phyloP scores from a whole-genome alignment of 441 rosid species.

The Hura crepitans region DNA sequence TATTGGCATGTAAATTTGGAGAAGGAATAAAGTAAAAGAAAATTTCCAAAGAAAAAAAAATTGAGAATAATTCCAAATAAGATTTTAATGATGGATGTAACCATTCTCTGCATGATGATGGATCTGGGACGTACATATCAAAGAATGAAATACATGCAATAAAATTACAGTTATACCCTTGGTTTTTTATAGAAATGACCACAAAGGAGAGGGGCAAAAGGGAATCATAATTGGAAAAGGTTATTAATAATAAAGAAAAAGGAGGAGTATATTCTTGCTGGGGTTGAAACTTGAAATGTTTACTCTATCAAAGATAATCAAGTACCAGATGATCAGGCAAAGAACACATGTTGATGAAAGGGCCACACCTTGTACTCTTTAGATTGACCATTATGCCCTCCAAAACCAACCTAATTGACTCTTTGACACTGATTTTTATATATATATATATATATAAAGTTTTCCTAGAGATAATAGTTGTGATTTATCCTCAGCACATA shows the following conservation, averaged over 20 bases:
- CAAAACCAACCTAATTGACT: background rate
- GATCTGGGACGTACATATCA: background rate
- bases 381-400: background rate
- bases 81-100: background rate
- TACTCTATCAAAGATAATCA: background rate
- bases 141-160: slow-evolving; percentile 3
- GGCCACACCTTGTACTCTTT: background rate
- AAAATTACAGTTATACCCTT: slow-evolving; percentile 9
- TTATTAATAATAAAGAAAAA: background rate
- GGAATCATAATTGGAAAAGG: background rate
- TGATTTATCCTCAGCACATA: background rate
- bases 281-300: background rate
- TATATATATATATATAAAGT: no score
- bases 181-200: background rate
- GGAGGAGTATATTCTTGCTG: background rate
- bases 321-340: background rate
- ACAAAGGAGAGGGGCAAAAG: background rate
- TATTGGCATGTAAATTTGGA: slow-evolving; percentile 3
- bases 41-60: background rate
- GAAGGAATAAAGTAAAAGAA: slow-evolving; percentile 2
- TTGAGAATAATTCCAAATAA: no score
- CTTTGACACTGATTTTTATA: background rate
- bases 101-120: slow-evolving; percentile 2
- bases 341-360: slow-evolving; percentile 5
- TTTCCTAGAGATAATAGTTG: background rate